A percentile compares a stretch with the other conserved stretches of the same genome.
These are phyloP conservation scores for Fusarium brevicatenulatum DNA, from an alignment of 2,329 filamentous ascomycete genomes.

Conservation along the genomic window DNA sequence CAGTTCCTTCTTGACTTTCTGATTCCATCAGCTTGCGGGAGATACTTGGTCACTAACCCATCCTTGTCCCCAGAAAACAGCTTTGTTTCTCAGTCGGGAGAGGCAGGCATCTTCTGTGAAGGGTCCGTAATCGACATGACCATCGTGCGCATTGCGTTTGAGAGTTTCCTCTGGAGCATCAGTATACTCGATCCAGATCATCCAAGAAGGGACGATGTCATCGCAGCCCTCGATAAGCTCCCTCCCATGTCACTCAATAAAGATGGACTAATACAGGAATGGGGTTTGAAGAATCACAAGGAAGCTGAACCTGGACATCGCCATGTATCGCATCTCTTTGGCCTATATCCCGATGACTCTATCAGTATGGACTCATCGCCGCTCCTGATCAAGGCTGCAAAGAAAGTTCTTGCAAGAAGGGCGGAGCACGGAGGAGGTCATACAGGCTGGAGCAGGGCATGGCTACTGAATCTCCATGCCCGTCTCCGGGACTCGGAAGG, in stretches of 20 bases:
- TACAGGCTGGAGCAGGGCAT: conserved; percentile 63
- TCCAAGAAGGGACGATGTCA: not conserved
- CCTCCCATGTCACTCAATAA: conserved; percentile 26
- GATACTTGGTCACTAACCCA: conserved; percentile 41
- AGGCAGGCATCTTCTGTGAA: conserved; percentile 37
- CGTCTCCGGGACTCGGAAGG: conserved; percentile 47
- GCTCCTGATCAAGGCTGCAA: conserved; percentile 43
- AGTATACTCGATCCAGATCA: conserved; percentile 21
- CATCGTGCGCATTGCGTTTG: conserved; percentile 34
- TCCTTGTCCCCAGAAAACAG: conserved; percentile 43
- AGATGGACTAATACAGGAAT: conserved; percentile 52
- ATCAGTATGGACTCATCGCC: conserved; percentile 33
- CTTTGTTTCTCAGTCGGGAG: conserved; percentile 20
- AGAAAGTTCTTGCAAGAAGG: conserved; percentile 44
- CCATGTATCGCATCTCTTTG: conserved; percentile 62
- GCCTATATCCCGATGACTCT: conserved; percentile 55
- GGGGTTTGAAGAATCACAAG: conserved; percentile 49
- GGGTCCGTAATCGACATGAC: conserved; percentile 43
- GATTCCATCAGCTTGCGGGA: conserved; percentile 43
- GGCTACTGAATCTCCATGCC: conserved; percentile 61
- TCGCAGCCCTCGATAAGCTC: conserved; percentile 1
- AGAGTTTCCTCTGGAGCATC: conserved; percentile 33
- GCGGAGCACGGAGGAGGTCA: conserved; percentile 53
- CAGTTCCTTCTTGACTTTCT: conserved; percentile 54
- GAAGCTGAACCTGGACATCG: conserved; percentile 60